phyloP scores from a whole-genome alignment of 1,284 basidiomycete genomes.

The Irpex rosettiformis region DNA sequence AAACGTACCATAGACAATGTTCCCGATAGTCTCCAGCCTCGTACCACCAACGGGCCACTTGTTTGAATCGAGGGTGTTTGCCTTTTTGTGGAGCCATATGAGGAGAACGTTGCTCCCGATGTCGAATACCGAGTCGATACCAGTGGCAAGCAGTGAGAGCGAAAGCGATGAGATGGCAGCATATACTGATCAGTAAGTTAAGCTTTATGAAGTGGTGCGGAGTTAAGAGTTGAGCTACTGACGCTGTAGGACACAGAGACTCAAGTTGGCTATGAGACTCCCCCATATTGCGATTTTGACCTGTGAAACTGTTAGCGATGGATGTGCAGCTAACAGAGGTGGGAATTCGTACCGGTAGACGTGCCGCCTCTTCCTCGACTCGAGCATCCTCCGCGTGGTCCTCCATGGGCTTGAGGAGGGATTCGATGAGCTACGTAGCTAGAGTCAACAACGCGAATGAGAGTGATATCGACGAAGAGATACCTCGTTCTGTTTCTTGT shows the following conservation, averaged over 20 bases:
- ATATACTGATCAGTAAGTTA: slow-evolving; percentile 50
- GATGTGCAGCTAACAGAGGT: not conserved
- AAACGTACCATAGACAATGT: slow-evolving; percentile 80
- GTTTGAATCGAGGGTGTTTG: slow-evolving; percentile 67
- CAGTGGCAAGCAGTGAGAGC: slow-evolving; percentile 86
- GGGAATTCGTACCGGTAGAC: slow-evolving; percentile 52
- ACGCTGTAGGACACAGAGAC: slow-evolving; percentile 69
- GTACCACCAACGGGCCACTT: slow-evolving; percentile 93
- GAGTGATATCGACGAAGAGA: slow-evolving; percentile 19
- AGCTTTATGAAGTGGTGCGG: not conserved
- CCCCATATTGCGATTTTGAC: slow-evolving; percentile 88
- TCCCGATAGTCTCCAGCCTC: slow-evolving; percentile 89
- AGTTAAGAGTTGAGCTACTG: slow-evolving; percentile 26
- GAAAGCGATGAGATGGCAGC: slow-evolving; percentile 86
- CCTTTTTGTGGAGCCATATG: slow-evolving; percentile 78
- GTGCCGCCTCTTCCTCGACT: slow-evolving; percentile 57
- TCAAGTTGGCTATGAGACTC: slow-evolving; percentile 76
- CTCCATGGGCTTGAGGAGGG: slow-evolving; percentile 86
- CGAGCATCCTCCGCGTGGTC: slow-evolving; percentile 76
- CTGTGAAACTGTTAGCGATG: slow-evolving; percentile 37
- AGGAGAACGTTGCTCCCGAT: slow-evolving; percentile 88
- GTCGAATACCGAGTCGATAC: slow-evolving; percentile 89
- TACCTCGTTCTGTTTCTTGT: slow-evolving; percentile 82
- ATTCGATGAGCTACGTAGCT: slow-evolving; percentile 73
- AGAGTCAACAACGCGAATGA: slow-evolving; percentile 8